Percentiles rank a stretch among this genome's conserved stretches.
Evolutionary conservation across 768 basidiomycete species (phyloP).

Genomic region (Russula sp.): DNA sequence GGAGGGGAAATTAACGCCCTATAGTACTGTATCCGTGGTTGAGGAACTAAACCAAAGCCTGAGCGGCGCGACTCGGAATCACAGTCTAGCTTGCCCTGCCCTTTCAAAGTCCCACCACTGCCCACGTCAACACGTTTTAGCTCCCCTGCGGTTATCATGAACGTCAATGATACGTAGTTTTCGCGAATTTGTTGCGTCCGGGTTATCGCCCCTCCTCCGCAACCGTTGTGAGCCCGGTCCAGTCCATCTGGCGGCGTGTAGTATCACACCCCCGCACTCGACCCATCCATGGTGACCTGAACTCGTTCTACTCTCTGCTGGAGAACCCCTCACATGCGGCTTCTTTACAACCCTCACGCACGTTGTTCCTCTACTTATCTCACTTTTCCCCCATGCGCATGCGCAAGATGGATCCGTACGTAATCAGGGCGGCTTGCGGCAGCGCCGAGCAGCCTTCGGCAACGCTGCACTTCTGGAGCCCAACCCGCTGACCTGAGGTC

Average conservation of each 20-base stretch:
- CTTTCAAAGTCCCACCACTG: background rate
- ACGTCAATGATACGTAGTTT: conserved; percentile 6
- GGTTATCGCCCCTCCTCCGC: background rate
- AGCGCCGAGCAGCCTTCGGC: too few relatives aligned
- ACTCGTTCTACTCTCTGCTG: background rate
- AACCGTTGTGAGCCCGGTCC: too few relatives aligned
- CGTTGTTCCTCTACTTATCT: background rate
- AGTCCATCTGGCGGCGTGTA: too few relatives aligned
- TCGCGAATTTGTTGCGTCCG: conserved; percentile 9
- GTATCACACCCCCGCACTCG: too few relatives aligned
- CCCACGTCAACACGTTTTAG: background rate
- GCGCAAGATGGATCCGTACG: background rate
- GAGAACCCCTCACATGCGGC: background rate
- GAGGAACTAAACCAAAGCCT: background rate
- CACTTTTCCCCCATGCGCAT: background rate
- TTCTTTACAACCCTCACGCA: background rate
- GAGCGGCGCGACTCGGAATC: too few relatives aligned
- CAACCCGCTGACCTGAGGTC: background rate
- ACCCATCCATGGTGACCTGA: too few relatives aligned
- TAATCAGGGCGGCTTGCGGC: background rate
- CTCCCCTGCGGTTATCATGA: background rate
- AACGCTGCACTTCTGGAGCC: background rate
- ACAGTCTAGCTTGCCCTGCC: too few relatives aligned
- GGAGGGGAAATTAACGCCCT: background rate
- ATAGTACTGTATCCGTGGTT: background rate